Evolutionary conservation across 2,329 filamentous ascomycete genomes (phyloP), one percentile per base, ranked within the genome.

Genomic region (Claviceps africana): DNA sequence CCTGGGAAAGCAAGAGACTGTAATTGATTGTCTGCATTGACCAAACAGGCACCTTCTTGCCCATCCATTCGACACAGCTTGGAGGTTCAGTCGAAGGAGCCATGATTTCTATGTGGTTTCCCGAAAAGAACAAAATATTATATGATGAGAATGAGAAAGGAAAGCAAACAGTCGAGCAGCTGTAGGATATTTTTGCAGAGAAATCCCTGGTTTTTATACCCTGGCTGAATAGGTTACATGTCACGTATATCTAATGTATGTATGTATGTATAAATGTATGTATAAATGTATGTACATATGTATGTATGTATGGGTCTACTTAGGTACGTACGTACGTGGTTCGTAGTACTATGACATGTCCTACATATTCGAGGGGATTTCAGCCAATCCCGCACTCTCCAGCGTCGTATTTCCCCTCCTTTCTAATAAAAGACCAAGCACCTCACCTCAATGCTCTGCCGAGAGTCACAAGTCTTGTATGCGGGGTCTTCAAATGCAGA

Each of bases 391-490:
- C 42, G 42, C 42, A 25, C n/a, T 9, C 21, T n/a, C 25, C 11
- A 44, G 42, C 4, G 42, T 44, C 42, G 42, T 17, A 44, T 44
- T 22, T 13, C 19, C 22, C 42, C 42, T 25, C 22, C 42, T 13
- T 28, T 9, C 25, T 78, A 75, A 57, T 82, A 81, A 59, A 82
- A 82, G 0, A 83, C 75, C 61, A 83, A 64, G 53, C 77, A 80
- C 57, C 81, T 67, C 1, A 83, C 79, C 67, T 84, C 81, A 55
- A 84, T 83, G 59, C 78, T 82, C 67, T 84, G 75, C 56, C 81
- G 59, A 9, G 74, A 74, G 50, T 75, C 74, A 25, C 76, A 80
- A 13, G 74, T 78, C 48, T 71, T 70, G 0, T 85, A 61, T 73
- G 37, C 48, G 9, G 70, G 65, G 60, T 79, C 72, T 15, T 67